Conservation (phyloP, 192 early-diverging fungal species). For the Backusella macrospora region DNA sequence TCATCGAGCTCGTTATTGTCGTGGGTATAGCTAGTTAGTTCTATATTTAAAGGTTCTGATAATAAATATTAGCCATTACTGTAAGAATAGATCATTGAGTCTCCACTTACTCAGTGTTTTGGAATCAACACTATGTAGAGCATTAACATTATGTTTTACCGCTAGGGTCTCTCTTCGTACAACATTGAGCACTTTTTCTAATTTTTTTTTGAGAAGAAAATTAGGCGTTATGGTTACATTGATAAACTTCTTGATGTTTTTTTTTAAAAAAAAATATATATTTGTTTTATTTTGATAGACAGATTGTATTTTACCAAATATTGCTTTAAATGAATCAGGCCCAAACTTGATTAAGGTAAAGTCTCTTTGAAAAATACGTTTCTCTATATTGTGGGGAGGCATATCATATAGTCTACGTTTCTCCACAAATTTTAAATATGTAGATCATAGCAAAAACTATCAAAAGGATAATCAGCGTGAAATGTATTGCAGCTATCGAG, state of each 20-base stretch:
- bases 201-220: conserved; percentile 32
- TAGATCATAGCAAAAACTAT: conserved; percentile 44
- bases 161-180: conserved; percentile 29
- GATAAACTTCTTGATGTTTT: conserved; percentile 27
- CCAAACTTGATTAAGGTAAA: conserved; percentile 42
- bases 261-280: too few species aligned
- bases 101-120: conserved; percentile 29
- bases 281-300: conserved; percentile 33
- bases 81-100: neutral
- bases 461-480: conserved; percentile 41
- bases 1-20: conserved; percentile 28
- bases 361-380: conserved; percentile 30
- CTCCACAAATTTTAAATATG: conserved; percentile 32
- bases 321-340: conserved; percentile 38
- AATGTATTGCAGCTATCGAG: conserved; percentile 37
- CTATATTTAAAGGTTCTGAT: conserved; percentile 39
- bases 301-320: conserved; percentile 36
- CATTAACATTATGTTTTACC: conserved; percentile 44
- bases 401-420: conserved; percentile 24
- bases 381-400: conserved; percentile 34
- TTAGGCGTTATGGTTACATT: conserved; percentile 44
- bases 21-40: conserved; percentile 39
- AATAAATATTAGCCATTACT: neutral
- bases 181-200: conserved; percentile 30
- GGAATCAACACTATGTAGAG: conserved; percentile 34